phyloP scores from a whole-genome alignment of 1,284 basidiomycete genomes.

The Trichosporon sp. region DNA sequence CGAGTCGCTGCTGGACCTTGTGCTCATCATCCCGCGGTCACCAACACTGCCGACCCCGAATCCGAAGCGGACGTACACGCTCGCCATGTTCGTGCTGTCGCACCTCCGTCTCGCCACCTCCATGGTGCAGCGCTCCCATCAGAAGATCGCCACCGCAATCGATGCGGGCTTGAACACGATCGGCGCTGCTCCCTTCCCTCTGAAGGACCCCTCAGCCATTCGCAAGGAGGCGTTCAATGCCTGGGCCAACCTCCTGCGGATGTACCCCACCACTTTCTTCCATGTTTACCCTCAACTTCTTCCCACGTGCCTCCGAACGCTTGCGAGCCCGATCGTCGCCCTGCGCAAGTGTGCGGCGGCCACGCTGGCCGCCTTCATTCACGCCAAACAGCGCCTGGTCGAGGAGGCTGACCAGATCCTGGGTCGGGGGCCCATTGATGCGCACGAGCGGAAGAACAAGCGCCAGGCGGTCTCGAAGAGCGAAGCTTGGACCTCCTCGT shows the following conservation, averaged over 20 bases:
- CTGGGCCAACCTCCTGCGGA: slow-evolving; percentile 34
- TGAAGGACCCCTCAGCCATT: slow-evolving; percentile 17
- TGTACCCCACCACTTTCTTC: slow-evolving; percentile 42
- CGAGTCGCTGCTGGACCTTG: slow-evolving; percentile 35
- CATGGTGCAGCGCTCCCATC: slow-evolving; percentile 32
- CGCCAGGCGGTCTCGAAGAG: slow-evolving; percentile 22
- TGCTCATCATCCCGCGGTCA: slow-evolving; percentile 43
- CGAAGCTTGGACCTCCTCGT: slow-evolving; percentile 31
- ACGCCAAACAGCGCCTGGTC: slow-evolving; percentile 28
- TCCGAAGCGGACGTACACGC: slow-evolving; percentile 48
- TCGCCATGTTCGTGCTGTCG: slow-evolving; percentile 40
- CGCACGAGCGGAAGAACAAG: slow-evolving; percentile 24
- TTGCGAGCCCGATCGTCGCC: slow-evolving; percentile 18
- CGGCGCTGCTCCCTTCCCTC: not conserved
- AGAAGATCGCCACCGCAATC: slow-evolving; percentile 39
- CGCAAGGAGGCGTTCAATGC: slow-evolving; percentile 42
- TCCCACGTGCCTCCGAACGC: slow-evolving; percentile 27
- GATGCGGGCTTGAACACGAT: slow-evolving; percentile 30
- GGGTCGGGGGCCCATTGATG: not conserved
- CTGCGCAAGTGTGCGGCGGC: slow-evolving; percentile 32
- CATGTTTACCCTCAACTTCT: slow-evolving; percentile 35
- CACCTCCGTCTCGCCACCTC: slow-evolving; percentile 35
- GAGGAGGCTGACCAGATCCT: slow-evolving; percentile 13
- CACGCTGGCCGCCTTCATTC: slow-evolving; percentile 32
- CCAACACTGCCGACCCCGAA: slow-evolving; percentile 43